Base-by-base conservation (phyloP, 2,329 filamentous ascomycete species). In the Exophiala xenobiotica region DNA sequence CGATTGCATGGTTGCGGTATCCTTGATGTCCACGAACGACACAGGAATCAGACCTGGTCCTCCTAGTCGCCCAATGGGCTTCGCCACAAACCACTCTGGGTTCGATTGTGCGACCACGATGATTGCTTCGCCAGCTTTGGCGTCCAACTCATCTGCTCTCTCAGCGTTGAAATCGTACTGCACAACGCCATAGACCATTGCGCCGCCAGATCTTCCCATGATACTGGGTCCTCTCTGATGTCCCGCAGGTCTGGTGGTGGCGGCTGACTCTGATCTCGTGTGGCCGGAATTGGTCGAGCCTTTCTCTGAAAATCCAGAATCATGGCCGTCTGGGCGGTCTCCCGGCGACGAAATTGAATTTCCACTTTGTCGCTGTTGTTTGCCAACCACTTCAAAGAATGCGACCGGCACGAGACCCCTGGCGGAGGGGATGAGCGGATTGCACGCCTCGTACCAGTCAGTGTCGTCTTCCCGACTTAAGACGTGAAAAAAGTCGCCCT, bases 31-130 rank as follows among this genome's bases (percentile, higher is more conserved):
- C 61, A 99, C 89, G 68, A 96, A 97, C 0, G 91, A 95, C 24
- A 97, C 92, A 1, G 93, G 93, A 60, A 99, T 97, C 63, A 99
- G 74, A 33, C 93, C 93, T 1, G 93, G 93, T 1, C 93, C 93
- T 37, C 93, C 93, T n/a, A 99, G 78, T 60, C 93, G 81, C 57
- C 91, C 92, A 67, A 99, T 99, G n/a, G 93, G 93, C 72, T 99
- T 99, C 44, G 93, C 93, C 56, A 99, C 92, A 66, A 97, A 97
- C 93, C 93, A 99, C 71, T 99, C 93, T 4, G 92, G 90, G 65
- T 97, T 97, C 5, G 92, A 97, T 70, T 97, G 93, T 38, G 93
- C 93, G 67, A 97, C 97, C 48, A 99, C 91, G 60, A 99, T 96
- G 65, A 99, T 96, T 46, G 91, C 89, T 72, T 99, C 93, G 51